Conservation (phyloP, 2,329 filamentous ascomycete species). For the Kalaharituber pfeilii region DNA sequence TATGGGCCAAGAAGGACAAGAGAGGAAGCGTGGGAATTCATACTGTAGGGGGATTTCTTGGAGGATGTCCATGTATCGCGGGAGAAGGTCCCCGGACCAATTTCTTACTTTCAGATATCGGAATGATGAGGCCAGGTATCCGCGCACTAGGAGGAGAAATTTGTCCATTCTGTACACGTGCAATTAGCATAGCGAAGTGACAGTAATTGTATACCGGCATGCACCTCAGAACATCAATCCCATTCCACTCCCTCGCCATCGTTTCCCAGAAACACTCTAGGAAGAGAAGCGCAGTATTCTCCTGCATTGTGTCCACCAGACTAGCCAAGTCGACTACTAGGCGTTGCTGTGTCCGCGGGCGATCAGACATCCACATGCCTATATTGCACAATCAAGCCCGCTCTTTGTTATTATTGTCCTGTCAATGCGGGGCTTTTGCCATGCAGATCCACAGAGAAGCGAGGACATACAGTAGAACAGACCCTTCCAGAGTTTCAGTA, state of each 20-base stretch:
- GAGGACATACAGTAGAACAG: constrained; percentile 55
- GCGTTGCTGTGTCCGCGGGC: constrained; percentile 67
- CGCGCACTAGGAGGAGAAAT: constrained; percentile 68
- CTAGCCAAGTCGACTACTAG: constrained; percentile 61
- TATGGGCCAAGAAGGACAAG: neutral
- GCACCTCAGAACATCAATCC: constrained; percentile 39
- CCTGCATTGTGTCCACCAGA: constrained; percentile 27
- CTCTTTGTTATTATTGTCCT: neutral
- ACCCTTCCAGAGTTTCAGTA: constrained; percentile 85
- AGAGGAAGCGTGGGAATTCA: constrained; percentile 2
- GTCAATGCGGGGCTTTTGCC: neutral
- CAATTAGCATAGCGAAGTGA: constrained; percentile 43
- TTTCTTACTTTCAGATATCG: constrained; percentile 32
- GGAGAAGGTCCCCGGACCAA: constrained; percentile 28
- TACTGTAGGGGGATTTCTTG: constrained; percentile 30
- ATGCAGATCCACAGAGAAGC: neutral
- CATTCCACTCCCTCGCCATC: constrained; percentile 32
- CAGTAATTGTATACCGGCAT: no score
- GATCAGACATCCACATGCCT: constrained; percentile 65
- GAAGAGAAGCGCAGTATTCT: constrained; percentile 31
- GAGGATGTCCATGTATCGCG: constrained; percentile 30
- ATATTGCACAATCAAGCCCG: no score
- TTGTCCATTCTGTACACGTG: constrained; percentile 67
- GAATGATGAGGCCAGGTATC: constrained; percentile 58
- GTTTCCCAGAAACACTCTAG: constrained; percentile 37